These are phyloP conservation scores for Chytriomyces hyalinus DNA, from an alignment of 192 early-diverging fungal genomes.

Conservation along the genomic window DNA sequence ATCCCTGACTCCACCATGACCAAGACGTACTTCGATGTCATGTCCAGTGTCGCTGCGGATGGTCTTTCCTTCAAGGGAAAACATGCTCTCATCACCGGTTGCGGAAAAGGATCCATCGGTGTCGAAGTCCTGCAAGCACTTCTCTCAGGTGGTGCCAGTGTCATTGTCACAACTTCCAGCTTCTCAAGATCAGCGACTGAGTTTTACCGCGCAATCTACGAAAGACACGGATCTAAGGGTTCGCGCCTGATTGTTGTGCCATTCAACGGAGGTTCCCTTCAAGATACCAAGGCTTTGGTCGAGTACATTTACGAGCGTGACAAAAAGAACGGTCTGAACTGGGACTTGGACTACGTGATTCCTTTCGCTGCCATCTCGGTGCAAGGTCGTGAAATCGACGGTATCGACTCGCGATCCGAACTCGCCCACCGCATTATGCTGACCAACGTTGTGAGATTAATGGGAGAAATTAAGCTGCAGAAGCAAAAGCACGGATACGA, in stretches of 20 bases:
- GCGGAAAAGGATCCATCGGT: constrained; percentile 89
- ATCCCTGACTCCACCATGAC: constrained; percentile 81
- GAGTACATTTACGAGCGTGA: constrained; percentile 86
- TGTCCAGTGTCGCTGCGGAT: constrained; percentile 77
- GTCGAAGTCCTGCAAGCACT: constrained; percentile 81
- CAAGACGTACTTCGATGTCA: constrained; percentile 79
- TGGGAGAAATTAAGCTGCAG: constrained; percentile 83
- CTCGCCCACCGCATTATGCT: constrained; percentile 93
- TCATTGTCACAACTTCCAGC: constrained; percentile 90
- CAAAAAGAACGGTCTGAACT: constrained; percentile 74
- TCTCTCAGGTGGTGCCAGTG: constrained; percentile 84
- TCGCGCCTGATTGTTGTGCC: constrained; percentile 86
- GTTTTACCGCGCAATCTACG: constrained; percentile 89
- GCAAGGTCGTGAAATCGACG: constrained; percentile 83
- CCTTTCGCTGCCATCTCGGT: constrained; percentile 95
- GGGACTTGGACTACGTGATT: constrained; percentile 94
- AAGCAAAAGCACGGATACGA: constrained; percentile 78
- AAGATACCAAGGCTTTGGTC: constrained; percentile 81
- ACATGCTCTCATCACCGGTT: constrained; percentile 87
- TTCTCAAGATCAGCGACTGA: constrained; percentile 79
- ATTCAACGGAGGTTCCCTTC: constrained; percentile 90
- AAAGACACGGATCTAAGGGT: constrained; percentile 85
- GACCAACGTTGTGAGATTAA: constrained; percentile 85
- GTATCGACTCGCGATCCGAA: constrained; percentile 86
- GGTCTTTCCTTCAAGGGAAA: constrained; percentile 88